Conservation (phyloP, 305 asterid species). For the Ilex paraguariensis region DNA sequence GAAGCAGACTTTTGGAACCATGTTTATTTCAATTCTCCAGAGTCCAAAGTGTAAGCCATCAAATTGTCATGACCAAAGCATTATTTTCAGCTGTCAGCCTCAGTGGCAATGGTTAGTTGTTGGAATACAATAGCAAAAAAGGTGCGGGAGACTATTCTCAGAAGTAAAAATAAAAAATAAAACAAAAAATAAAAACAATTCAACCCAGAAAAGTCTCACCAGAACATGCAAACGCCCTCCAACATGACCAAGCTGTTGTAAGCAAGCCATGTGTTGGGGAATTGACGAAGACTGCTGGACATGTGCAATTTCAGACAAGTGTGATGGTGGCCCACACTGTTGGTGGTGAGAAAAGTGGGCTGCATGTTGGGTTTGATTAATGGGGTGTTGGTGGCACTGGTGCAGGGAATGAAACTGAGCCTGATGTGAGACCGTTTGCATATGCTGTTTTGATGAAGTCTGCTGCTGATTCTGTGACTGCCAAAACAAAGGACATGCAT, state of each 20-base stretch:
- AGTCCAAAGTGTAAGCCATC: too few species aligned
- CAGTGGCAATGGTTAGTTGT: too few species aligned
- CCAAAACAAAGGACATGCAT: background rate
- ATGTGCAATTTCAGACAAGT: conserved; percentile 71
- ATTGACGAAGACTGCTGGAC: conserved; percentile 56
- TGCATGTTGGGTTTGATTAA: conserved; percentile 55
- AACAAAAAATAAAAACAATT: conserved; percentile 6
- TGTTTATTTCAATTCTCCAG: too few species aligned
- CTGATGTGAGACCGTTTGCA: conserved; percentile 60
- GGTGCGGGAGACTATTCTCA: too few species aligned
- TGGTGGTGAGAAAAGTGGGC: conserved; percentile 62
- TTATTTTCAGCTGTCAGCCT: too few species aligned
- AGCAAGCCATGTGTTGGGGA: conserved; percentile 64
- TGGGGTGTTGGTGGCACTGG: conserved; percentile 56
- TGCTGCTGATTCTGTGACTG: conserved; percentile 43
- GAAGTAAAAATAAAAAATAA: too few species aligned
- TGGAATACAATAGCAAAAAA: too few species aligned
- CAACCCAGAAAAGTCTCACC: conserved; percentile 34
- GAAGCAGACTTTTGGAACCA: too few species aligned
- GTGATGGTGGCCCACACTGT: conserved; percentile 66
- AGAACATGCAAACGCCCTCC: conserved; percentile 70
- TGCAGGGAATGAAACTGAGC: conserved; percentile 65
- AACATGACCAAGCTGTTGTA: conserved; percentile 65
- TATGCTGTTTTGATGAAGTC: conserved; percentile 57
- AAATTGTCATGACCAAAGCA: too few species aligned